Evolutionary conservation across 768 basidiomycete genomes (phyloP).

Genomic region (Phaeotremella skinneri): DNA sequence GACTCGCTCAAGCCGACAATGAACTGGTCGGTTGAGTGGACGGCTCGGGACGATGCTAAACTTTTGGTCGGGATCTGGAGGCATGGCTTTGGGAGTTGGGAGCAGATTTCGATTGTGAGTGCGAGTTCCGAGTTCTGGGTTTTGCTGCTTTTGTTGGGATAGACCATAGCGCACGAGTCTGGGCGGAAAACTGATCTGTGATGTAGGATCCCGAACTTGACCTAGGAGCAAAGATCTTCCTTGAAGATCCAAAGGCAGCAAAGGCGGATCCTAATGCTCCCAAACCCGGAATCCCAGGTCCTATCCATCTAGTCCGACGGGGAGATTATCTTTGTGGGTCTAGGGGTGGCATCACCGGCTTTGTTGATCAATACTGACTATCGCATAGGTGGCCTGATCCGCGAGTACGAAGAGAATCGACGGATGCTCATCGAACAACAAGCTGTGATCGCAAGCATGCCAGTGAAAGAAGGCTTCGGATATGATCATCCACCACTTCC

Average conservation of each 20-base stretch:
- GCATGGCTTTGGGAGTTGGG: slow-evolving; percentile 97
- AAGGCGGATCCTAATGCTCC: slow-evolving; percentile 58
- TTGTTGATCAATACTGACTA: slow-evolving; percentile 4
- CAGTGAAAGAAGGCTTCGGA: slow-evolving; percentile 40
- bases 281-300: slow-evolving; percentile 74
- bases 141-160: not conserved
- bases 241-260: slow-evolving; percentile 80
- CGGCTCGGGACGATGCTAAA: slow-evolving; percentile 86
- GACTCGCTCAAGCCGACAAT: slow-evolving; percentile 91
- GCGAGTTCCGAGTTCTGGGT: not conserved
- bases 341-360: not conserved
- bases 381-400: slow-evolving; percentile 43
- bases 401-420: slow-evolving; percentile 49
- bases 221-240: slow-evolving; percentile 90
- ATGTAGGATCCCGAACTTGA: slow-evolving; percentile 71
- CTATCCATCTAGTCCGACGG: slow-evolving; percentile 94
- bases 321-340: slow-evolving; percentile 75
- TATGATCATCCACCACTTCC: slow-evolving; percentile 31
- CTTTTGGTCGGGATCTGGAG: slow-evolving; percentile 87
- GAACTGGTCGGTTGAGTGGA: slow-evolving; percentile 97
- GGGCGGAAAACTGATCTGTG: slow-evolving; percentile 4
- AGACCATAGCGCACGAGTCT: not conserved
- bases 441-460: slow-evolving; percentile 37
- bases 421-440: slow-evolving; percentile 44
- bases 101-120: slow-evolving; percentile 68